phyloP scores from a whole-genome alignment of 805 yeast genomes.

The Saccharomyces kudriavzevii region DNA sequence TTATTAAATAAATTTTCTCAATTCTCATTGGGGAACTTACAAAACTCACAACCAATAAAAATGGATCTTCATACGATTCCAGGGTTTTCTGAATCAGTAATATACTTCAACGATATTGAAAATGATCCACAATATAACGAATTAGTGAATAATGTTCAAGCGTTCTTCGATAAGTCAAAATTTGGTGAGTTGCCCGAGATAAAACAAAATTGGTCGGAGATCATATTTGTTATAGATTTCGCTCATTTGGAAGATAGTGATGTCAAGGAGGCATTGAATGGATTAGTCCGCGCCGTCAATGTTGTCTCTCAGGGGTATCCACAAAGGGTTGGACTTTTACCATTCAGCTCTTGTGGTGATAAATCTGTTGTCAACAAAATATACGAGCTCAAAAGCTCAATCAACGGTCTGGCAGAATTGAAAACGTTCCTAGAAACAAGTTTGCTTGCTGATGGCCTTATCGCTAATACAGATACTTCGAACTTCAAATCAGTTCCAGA shows the following conservation, averaged over 20 bases:
- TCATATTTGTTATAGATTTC: conserved; percentile 61
- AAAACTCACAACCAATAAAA: conserved; percentile 25
- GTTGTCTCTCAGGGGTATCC: conserved; percentile 52
- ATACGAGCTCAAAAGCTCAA: conserved; percentile 17
- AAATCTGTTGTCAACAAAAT: conserved; percentile 18
- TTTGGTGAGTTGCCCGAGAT: conserved; percentile 62
- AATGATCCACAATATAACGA: conserved; percentile 45
- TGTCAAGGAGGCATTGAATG: conserved; percentile 37
- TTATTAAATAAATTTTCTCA: conserved; percentile 18
- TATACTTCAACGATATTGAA: conserved; percentile 75
- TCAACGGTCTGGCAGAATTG: conserved; percentile 6
- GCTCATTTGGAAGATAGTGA: conserved; percentile 33
- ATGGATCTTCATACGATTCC: conserved; percentile 27
- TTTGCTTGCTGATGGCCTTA: conserved; percentile 3
- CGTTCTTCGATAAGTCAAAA: conserved; percentile 39
- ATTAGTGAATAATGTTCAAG: conserved; percentile 38
- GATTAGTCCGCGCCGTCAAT: conserved; percentile 42
- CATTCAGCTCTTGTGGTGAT: conserved; percentile 33
- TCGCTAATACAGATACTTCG: conserved; percentile 2
- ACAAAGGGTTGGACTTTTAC: conserved; percentile 78
- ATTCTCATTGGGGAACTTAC: conserved; percentile 17
- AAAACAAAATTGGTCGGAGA: conserved; percentile 65
- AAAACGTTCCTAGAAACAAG: conserved; percentile 16
- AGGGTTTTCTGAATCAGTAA: conserved; percentile 35
- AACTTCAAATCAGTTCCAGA: conserved; percentile 16